Conservation (phyloP, 2,329 filamentous ascomycete genomes). For the Stagonosporopsis vannaccii region DNA sequence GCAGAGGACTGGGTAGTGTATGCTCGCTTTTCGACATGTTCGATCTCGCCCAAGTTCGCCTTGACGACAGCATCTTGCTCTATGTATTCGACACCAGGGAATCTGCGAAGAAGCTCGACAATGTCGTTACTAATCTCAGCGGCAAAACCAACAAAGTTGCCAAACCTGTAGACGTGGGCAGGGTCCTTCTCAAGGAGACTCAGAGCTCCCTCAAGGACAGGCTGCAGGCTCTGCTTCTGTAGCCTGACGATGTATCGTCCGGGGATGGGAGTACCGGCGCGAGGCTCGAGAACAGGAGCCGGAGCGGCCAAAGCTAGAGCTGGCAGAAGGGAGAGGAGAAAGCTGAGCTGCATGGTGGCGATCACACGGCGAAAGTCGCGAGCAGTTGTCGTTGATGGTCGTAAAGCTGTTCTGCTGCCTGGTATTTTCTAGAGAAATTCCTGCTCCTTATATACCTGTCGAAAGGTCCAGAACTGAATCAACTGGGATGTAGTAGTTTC, state of each 20-base stretch:
- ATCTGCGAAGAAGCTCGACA: constrained; percentile 36
- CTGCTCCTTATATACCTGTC: constrained; percentile 42
- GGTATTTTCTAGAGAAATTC: constrained; percentile 18
- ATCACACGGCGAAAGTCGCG: constrained; percentile 22
- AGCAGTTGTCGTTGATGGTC: constrained; percentile 27
- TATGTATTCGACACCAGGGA: constrained; percentile 49
- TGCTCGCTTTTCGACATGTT: constrained; percentile 40
- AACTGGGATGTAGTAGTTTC: constrained; percentile 24
- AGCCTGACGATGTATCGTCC: constrained; percentile 58
- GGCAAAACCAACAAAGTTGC: constrained; percentile 50
- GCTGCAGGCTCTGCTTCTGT: constrained; percentile 46
- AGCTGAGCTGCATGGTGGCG: constrained; percentile 50
- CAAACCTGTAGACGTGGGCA: constrained; percentile 49
- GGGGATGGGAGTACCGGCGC: constrained; percentile 47
- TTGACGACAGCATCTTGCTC: constrained; percentile 50
- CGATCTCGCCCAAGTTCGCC: constrained; percentile 33
- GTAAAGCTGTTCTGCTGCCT: constrained; percentile 40
- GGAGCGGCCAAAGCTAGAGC: constrained; percentile 44
- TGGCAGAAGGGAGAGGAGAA: constrained; percentile 49
- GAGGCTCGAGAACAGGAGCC: constrained; percentile 51
- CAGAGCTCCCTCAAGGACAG: constrained; percentile 37
- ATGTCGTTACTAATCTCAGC: constrained; percentile 45
- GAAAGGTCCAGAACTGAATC: constrained; percentile 14
- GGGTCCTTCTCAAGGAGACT: constrained; percentile 36
- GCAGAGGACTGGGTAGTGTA: constrained; percentile 49